Evolutionary conservation across 2,329 filamentous ascomycete genomes (phyloP).

Genomic region (Tolypocladium endophyticum): DNA sequence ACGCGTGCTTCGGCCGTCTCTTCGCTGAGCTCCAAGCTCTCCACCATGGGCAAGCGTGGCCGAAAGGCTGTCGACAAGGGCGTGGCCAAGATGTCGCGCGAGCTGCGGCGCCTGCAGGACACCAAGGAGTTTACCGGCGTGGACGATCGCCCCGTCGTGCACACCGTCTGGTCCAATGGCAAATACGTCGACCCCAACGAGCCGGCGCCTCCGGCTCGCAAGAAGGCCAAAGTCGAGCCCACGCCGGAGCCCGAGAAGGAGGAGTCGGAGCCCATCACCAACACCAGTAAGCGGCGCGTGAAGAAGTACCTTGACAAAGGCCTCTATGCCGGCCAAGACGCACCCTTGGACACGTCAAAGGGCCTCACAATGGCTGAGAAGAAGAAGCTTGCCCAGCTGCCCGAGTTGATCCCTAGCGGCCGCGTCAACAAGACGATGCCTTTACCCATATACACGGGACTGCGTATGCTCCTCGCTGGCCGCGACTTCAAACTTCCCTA

Average conservation of each 20-base stretch:
- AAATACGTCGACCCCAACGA: conserved; percentile 44
- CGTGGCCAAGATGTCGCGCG: conserved; percentile 39
- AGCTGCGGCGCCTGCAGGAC: conserved; percentile 49
- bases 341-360: conserved; percentile 33
- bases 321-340: conserved; percentile 74
- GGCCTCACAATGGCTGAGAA: conserved; percentile 40
- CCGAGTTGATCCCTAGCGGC: conserved; percentile 33
- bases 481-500: conserved; percentile 83
- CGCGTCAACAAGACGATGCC: conserved; percentile 53
- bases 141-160: conserved; percentile 44
- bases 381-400: conserved; percentile 36
- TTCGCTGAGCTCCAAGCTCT: conserved; percentile 35
- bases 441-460: conserved; percentile 67
- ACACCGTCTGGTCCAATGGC: conserved; percentile 55
- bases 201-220: conserved; percentile 25
- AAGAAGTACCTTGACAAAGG: conserved; percentile 79
- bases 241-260: conserved; percentile 23
- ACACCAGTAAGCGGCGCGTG: conserved; percentile 32
- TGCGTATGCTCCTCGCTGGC: conserved; percentile 59
- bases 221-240: conserved; percentile 19
- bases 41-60: conserved; percentile 49
- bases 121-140: conserved; percentile 52
- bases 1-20: conserved; percentile 23
- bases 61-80: conserved; percentile 42
- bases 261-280: conserved; percentile 27